Percentiles rank a stretch among this genome's conserved stretches.
phyloP scores from a whole-genome alignment of 176 grass and related monocot species.

The Eragrostis curvula region DNA sequence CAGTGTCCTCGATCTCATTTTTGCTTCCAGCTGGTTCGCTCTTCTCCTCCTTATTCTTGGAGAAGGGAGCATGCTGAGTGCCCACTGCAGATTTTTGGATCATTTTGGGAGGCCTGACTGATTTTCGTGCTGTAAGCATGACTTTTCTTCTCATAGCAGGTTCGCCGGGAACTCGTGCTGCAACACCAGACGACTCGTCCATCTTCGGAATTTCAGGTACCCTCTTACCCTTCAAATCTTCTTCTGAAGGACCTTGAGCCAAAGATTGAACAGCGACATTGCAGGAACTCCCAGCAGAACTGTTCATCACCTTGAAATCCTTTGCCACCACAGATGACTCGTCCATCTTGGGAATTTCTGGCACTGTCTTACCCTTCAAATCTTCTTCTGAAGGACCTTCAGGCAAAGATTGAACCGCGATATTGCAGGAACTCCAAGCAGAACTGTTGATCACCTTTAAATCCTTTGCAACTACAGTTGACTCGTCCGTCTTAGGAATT shows the following conservation, averaged over 20 bases:
- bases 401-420: no score
- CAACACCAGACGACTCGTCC: not conserved
- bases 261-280: conserved; percentile 25
- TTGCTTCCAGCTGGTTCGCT: not conserved
- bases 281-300: not conserved
- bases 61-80: conserved; percentile 18
- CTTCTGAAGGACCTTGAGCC: not conserved
- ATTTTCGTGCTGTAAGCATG: conserved; percentile 30
- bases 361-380: no score
- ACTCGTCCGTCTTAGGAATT: no score
- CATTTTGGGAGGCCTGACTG: conserved; percentile 7
- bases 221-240: not conserved
- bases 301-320: conserved; percentile 10
- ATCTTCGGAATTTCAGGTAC: conserved; percentile 25
- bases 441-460: no score
- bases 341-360: no score
- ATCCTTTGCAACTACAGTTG: no score
- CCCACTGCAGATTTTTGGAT: conserved; percentile 15
- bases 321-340: conserved; percentile 1
- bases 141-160: not conserved
- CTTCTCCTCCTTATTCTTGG: not conserved
- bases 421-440: no score
- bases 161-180: not conserved
- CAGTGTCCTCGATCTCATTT: not conserved
- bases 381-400: no score